These are phyloP conservation scores for Selaginella moellendorffii DNA, from an alignment of 75 land plant genomes.

Conservation along the genomic window DNA sequence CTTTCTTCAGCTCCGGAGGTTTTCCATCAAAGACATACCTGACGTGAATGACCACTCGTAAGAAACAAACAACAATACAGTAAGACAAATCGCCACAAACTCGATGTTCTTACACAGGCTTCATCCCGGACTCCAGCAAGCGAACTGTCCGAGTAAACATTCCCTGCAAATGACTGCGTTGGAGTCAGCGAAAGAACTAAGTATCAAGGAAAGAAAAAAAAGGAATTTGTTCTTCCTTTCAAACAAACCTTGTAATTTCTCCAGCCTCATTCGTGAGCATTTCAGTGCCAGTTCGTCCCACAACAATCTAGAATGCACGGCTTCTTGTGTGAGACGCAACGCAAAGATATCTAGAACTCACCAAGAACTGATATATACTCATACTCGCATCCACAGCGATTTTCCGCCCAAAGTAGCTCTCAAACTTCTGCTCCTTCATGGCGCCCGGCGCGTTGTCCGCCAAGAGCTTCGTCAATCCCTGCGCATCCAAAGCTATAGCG, in stretches of 20 bases:
- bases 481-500: not conserved
- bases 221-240: not conserved
- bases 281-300: conserved; percentile 9
- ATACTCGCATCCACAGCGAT: conserved; percentile 19
- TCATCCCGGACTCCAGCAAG: conserved; percentile 22
- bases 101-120: conserved; percentile 25
- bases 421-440: conserved; percentile 17
- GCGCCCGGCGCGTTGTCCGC: conserved; percentile 13
- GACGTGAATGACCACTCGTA: not conserved
- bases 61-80: too few relatives aligned
- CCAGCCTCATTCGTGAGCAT: conserved; percentile 20
- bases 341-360: too few relatives aligned
- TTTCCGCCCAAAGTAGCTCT: conserved; percentile 16
- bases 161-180: conserved; percentile 26
- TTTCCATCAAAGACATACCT: conserved; percentile 19
- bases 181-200: not conserved
- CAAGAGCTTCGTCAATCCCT: conserved; percentile 25
- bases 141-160: conserved; percentile 19
- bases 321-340: too few relatives aligned
- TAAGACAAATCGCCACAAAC: too few relatives aligned
- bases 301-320: conserved; percentile 22
- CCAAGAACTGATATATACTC: conserved; percentile 22
- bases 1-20: conserved; percentile 18
- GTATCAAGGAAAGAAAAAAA: not conserved
- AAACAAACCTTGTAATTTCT: conserved; percentile 17